Conservation (phyloP, 2,329 filamentous ascomycete genomes). For the Pseudonectria foliicola region DNA sequence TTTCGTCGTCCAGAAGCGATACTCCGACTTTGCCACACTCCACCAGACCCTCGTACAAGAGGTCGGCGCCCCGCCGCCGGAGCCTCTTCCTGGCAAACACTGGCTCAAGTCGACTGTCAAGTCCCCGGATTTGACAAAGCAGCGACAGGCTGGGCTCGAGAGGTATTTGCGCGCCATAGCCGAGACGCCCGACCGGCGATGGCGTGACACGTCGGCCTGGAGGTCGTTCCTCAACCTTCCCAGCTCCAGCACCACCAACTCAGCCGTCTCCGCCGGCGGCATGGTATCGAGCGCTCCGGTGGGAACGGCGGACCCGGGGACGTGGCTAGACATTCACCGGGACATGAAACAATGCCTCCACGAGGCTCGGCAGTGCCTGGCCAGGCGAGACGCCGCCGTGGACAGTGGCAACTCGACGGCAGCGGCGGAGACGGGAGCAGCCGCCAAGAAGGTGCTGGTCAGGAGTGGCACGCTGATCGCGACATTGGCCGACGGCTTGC, state of each 20-base stretch:
- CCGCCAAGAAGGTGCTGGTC: constrained; percentile 68
- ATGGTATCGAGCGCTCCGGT: constrained; percentile 32
- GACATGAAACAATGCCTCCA: constrained; percentile 59
- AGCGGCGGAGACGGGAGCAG: constrained; percentile 57
- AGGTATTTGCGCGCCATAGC: constrained; percentile 66
- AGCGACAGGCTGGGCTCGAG: constrained; percentile 62
- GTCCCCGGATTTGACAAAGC: constrained; percentile 62
- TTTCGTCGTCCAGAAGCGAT: constrained; percentile 71
- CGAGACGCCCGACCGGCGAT: constrained; percentile 64
- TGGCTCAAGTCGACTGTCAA: constrained; percentile 70
- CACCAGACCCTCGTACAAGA: constrained; percentile 54
- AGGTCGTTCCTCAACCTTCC: constrained; percentile 67
- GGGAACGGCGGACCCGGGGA: constrained; percentile 50
- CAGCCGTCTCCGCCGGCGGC: constrained; percentile 39
- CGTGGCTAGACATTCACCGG: constrained; percentile 70
- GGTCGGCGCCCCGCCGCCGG: constrained; percentile 57
- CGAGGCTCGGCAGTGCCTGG: constrained; percentile 64
- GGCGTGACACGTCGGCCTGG: constrained; percentile 69
- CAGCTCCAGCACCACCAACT: constrained; percentile 40
- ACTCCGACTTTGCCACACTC: constrained; percentile 69
- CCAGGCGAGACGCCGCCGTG: constrained; percentile 52
- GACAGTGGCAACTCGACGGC: constrained; percentile 34
- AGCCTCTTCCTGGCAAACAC: constrained; percentile 62
- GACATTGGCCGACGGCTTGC: constrained; percentile 59
- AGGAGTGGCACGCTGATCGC: constrained; percentile 58